Evolutionary conservation across 176 grass and related monocot species (phyloP).

Genomic region (sorghum (Sorghum bicolor)): Sorghum_bicolor_NCBIv3 NC_012874.2:64214001-64214500

Average conservation of each 20-base stretch:
- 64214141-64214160: background rate
- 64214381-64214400: background rate
- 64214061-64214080: background rate
- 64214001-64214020: background rate
- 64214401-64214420: background rate
- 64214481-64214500: constrained; percentile 29
- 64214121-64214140: background rate
- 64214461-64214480: constrained; percentile 4
- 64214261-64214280: background rate
- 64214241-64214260: background rate
- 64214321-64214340: constrained; percentile 7
- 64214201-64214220: background rate
- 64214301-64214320: background rate
- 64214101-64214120: background rate
- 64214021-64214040: background rate
- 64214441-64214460: background rate
- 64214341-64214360: background rate
- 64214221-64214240: background rate
- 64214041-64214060: no score
- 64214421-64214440: no score
- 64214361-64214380: constrained; percentile 16
- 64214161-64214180: no score
- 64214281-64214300: background rate
- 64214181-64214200: constrained; percentile 14
- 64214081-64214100: background rate